Conservation (phyloP, 192 early-diverging fungal species). For the Lobosporangium transversale region DNA sequence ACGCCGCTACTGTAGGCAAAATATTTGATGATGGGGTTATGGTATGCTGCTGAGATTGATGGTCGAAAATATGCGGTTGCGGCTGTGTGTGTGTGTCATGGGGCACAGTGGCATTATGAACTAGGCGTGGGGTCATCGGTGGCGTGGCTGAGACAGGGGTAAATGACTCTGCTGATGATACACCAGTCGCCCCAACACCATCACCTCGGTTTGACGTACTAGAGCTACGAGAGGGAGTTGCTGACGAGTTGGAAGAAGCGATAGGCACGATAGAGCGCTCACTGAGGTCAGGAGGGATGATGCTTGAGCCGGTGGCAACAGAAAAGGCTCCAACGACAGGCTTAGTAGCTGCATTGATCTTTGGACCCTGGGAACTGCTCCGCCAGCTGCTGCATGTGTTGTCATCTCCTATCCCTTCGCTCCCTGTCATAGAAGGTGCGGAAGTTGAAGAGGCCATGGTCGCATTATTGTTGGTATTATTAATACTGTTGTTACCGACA, state of each 20-base stretch:
- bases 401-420: background rate
- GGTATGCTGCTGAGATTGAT: background rate
- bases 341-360: conserved; percentile 38
- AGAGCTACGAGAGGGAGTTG: conserved; percentile 48
- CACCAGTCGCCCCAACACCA: too few species aligned
- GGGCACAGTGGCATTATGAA: background rate
- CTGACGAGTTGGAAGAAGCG: conserved; percentile 32
- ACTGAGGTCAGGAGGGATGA: background rate
- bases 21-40: background rate
- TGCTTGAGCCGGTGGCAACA: conserved; percentile 15
- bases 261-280: background rate
- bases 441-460: background rate
- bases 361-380: conserved; percentile 21
- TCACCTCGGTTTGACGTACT: conserved; percentile 37
- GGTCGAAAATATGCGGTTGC: background rate
- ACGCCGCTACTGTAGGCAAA: background rate
- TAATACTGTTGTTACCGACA: conserved; percentile 11
- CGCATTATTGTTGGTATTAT: conserved; percentile 9
- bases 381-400: background rate
- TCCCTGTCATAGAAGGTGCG: background rate
- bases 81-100: background rate
- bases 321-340: conserved; percentile 20
- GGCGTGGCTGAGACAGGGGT: conserved; percentile 40
- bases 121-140: conserved; percentile 31
- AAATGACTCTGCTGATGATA: conserved; percentile 25